Evolutionary conservation across 2,329 filamentous ascomycete species (phyloP).

Genomic region (Diplocarpon rosae): DNA sequence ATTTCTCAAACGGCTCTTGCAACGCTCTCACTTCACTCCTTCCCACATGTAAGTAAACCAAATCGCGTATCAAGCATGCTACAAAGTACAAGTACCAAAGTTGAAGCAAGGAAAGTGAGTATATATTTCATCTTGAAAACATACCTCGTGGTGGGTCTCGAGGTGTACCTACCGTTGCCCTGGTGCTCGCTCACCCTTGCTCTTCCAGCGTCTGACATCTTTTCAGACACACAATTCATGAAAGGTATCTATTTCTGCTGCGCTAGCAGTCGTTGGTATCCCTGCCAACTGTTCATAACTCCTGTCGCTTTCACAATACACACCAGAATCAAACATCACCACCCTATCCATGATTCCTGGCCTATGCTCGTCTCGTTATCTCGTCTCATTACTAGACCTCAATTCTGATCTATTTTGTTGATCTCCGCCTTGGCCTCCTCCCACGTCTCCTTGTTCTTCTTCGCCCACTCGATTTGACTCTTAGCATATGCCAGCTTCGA

Average conservation of each 20-base stretch:
- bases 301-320: constrained; percentile 5
- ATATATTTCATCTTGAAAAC: too few relatives aligned
- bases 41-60: too few relatives aligned
- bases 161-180: too few relatives aligned
- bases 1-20: too few relatives aligned
- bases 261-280: constrained; percentile 13
- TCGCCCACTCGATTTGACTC: constrained; percentile 65
- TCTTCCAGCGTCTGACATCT: too few relatives aligned
- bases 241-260: constrained; percentile 10
- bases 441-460: constrained; percentile 62
- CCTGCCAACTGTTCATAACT: constrained; percentile 12
- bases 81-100: too few relatives aligned
- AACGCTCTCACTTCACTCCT: too few relatives aligned
- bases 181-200: too few relatives aligned
- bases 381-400: constrained; percentile 10
- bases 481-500: constrained; percentile 59
- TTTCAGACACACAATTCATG: neutral
- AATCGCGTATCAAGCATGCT: too few relatives aligned
- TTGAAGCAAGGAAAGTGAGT: too few relatives aligned
- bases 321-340: constrained; percentile 11
- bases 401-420: constrained; percentile 48
- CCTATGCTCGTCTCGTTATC: constrained; percentile 4
- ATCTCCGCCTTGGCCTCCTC: constrained; percentile 61
- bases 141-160: too few relatives aligned
- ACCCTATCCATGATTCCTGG: constrained; percentile 5